Base-by-base conservation (phyloP, 2,329 filamentous ascomycete genomes). In the Purpureocillium lavendulum region DNA sequence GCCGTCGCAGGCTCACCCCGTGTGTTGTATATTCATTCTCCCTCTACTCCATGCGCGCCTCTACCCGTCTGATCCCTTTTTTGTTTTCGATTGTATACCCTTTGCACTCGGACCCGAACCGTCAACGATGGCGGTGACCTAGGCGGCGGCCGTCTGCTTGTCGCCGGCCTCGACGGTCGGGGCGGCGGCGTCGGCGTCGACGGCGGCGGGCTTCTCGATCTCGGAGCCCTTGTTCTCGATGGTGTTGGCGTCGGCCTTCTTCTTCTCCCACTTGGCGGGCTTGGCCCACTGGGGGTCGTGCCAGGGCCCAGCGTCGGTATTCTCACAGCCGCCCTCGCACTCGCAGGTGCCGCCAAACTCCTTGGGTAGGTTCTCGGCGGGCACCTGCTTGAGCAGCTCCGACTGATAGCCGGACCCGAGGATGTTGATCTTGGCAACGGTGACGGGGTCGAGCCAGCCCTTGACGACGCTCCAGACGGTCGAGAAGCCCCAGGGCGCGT, bases 401-500 rank as follows among this genome's bases (percentile, higher is more conserved):
- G 76, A 79, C 71, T 94, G 76, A 71, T 96, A 97, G 44, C 77
- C 71, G 49, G 70, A 67, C 49, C 89, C 87, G 30, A 97, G 74
- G 41, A 98, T 82, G 66, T 94, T 80, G 59, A 98, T 98, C 79
- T 98, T 98, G 59, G 82, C 74, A 45, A 94, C 89, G 35, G 92
- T 98, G 56, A 98, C 88, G 38, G 92, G 92, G 67, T 98, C 92
- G 55, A 98, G 76, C 79, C 92, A 97, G 50, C 81, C 80, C 75
- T 94, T 96, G 65, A 97, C 77, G 42, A 94, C 75, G 59, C 69
- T 74, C 75, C 92, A 98, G 47, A 88, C 84, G 51, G 76, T 75
- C 45, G 82, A 82, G 74, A 97, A 97, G 18, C 89, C 89, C 89
- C 89, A 97, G 15, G 88, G 88, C 3, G 90, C 87, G 67, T 98